phyloP scores from a whole-genome alignment of 2,329 filamentous ascomycete genomes.

The Metarhizium brunneum region DNA sequence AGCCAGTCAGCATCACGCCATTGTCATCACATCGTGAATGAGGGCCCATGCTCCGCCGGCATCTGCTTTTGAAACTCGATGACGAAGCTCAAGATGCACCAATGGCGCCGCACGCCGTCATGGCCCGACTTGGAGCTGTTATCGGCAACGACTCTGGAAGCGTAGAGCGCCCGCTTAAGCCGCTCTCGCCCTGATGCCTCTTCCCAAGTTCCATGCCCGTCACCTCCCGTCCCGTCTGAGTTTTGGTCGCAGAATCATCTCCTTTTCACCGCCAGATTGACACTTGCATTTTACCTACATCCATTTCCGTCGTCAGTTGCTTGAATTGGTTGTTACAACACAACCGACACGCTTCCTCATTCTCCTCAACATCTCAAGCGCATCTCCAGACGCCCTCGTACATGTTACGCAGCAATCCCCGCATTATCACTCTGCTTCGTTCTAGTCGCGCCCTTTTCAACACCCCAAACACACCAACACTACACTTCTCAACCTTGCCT shows the following conservation, averaged over 20 bases:
- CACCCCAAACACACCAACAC: not conserved
- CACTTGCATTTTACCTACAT: no score
- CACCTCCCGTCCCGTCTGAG: no score
- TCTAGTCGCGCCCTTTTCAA: not conserved
- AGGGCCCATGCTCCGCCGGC: not conserved
- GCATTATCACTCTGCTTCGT: not conserved
- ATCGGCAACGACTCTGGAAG: no score
- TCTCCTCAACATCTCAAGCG: not conserved
- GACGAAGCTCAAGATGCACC: not conserved
- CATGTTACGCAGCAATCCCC: conserved; percentile 3
- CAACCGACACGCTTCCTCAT: no score
- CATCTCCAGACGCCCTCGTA: not conserved
- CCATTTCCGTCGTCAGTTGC: no score
- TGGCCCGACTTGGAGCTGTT: not conserved
- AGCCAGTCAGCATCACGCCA: conserved; percentile 11
- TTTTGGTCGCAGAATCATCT: no score
- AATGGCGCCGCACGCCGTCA: not conserved
- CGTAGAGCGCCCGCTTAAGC: no score
- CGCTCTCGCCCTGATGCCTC: no score
- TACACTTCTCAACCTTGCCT: conserved; percentile 16
- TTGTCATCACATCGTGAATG: conserved; percentile 10
- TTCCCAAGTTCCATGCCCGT: no score
- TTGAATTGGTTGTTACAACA: no score
- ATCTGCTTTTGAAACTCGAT: not conserved
- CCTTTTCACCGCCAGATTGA: no score